A percentile compares a stretch with the other conserved stretches of the same genome.
phyloP scores from a whole-genome alignment of 306 rosid species.

The Dalbergia cochinchinensis region DNA sequence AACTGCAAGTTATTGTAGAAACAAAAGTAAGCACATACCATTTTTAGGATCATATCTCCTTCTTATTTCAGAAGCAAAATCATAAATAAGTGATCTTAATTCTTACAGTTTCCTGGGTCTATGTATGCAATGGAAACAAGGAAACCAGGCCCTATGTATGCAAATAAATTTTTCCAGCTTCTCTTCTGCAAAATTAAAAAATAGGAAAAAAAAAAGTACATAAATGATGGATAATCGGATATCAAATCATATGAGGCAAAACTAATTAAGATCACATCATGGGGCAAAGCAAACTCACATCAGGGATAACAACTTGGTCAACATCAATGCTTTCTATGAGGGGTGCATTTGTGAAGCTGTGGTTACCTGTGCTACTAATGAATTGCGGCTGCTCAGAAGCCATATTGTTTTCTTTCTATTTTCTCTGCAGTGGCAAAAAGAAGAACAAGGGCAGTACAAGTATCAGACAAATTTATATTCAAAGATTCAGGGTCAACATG shows the following conservation, averaged over 20 bases:
- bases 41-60: neutral
- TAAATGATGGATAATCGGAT: too few species aligned
- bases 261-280: neutral
- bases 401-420: slow-evolving; percentile 42
- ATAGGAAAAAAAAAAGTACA: neutral
- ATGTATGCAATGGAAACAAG: slow-evolving; percentile 98
- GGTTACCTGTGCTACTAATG: slow-evolving; percentile 68
- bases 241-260: neutral
- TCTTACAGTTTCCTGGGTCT: slow-evolving; percentile 92
- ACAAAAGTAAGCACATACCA: slow-evolving; percentile 24
- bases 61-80: slow-evolving; percentile 35
- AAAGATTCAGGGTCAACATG: neutral
- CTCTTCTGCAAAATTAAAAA: slow-evolving; percentile 60
- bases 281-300: slow-evolving; percentile 61
- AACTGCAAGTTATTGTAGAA: slow-evolving; percentile 58
- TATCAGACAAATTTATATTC: neutral
- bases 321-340: slow-evolving; percentile 69
- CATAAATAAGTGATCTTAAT: slow-evolving; percentile 54
- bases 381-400: slow-evolving; percentile 72
- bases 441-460: neutral
- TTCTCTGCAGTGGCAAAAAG: slow-evolving; percentile 1
- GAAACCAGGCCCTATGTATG: slow-evolving; percentile 98
- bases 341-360: slow-evolving; percentile 68
- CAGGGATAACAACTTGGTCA: slow-evolving; percentile 75
- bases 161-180: slow-evolving; percentile 95